phyloP scores from a whole-genome alignment of 257 asterid species.

The Nicotiana obtusifolia region DNA sequence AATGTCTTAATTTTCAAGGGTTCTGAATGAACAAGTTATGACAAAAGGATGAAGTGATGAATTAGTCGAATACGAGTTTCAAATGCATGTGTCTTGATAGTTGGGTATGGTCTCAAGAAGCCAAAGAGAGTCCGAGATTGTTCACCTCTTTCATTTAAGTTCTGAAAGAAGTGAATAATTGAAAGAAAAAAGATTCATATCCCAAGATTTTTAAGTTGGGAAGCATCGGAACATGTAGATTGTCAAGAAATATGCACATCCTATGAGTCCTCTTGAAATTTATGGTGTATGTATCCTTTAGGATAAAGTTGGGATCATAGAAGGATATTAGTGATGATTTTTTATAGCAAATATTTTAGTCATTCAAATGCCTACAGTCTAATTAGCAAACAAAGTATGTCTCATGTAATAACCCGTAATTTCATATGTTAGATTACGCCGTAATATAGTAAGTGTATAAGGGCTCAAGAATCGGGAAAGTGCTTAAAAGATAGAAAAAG shows the following conservation, averaged over 20 bases:
- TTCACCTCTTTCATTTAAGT: neutral
- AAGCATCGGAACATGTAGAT: neutral
- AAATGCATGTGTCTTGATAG: neutral
- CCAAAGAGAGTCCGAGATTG: neutral
- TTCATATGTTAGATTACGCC: too few species aligned
- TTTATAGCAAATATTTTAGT: neutral
- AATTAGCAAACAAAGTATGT: neutral
- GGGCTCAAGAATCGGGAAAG: too few species aligned
- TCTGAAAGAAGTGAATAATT: neutral
- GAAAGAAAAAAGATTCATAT: neutral
- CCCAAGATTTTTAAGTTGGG: neutral
- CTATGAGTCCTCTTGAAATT: slow-evolving; percentile 1
- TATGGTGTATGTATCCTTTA: neutral
- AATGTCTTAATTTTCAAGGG: neutral
- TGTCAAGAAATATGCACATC: neutral
- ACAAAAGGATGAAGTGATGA: neutral
- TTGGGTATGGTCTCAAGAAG: neutral
- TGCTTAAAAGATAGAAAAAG: too few species aligned
- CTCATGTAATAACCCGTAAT: too few species aligned
- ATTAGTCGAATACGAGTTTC: neutral
- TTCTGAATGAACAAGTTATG: slow-evolving; percentile 3
- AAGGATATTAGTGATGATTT: neutral
- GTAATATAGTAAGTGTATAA: too few species aligned
- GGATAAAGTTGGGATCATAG: neutral
- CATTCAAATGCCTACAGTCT: neutral